Evolutionary conservation across 345 rosid species (phyloP).

Genomic region (Arabis alpina): DNA sequence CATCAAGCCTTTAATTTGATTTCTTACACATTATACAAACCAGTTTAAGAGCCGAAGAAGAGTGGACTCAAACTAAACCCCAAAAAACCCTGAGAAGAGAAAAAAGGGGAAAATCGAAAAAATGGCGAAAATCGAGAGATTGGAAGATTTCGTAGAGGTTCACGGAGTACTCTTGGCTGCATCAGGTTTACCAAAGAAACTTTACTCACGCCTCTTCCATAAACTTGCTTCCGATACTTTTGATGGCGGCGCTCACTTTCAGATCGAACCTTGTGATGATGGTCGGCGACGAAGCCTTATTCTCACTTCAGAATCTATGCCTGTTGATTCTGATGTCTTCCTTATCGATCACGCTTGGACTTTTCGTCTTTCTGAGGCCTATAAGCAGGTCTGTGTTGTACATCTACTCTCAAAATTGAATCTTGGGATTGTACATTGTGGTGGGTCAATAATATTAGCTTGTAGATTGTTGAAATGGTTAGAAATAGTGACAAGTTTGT

Average conservation of each 20-base stretch:
- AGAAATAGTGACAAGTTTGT: background rate
- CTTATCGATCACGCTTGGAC: slow-evolving; percentile 97
- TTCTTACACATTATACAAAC: too few species aligned
- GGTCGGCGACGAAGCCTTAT: slow-evolving; percentile 74
- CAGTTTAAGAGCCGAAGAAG: too few species aligned
- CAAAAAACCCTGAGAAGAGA: too few species aligned
- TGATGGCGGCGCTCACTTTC: slow-evolving; percentile 83
- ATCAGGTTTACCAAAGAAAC: slow-evolving; percentile 74
- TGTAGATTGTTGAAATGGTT: background rate
- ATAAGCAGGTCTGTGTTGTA: slow-evolving; percentile 55
- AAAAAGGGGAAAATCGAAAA: background rate
- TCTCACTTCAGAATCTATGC: slow-evolving; percentile 64
- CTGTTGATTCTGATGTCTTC: slow-evolving; percentile 67
- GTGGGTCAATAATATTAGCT: background rate
- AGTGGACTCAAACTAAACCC: too few species aligned
- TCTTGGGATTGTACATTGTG: background rate
- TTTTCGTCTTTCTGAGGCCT: slow-evolving; percentile 82
- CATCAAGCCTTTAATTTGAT: too few species aligned
- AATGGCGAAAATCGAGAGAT: slow-evolving; percentile 51
- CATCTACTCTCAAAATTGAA: background rate
- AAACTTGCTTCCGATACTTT: slow-evolving; percentile 74
- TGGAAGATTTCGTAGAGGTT: slow-evolving; percentile 77
- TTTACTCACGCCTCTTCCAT: slow-evolving; percentile 69
- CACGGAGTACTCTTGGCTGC: slow-evolving; percentile 83
- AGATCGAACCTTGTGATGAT: slow-evolving; percentile 65